A percentile compares a stretch with the other conserved stretches of the same genome.
These are phyloP conservation scores for Falciphora oryzae DNA, from an alignment of 2,329 filamentous ascomycete genomes.

Conservation along the genomic window DNA sequence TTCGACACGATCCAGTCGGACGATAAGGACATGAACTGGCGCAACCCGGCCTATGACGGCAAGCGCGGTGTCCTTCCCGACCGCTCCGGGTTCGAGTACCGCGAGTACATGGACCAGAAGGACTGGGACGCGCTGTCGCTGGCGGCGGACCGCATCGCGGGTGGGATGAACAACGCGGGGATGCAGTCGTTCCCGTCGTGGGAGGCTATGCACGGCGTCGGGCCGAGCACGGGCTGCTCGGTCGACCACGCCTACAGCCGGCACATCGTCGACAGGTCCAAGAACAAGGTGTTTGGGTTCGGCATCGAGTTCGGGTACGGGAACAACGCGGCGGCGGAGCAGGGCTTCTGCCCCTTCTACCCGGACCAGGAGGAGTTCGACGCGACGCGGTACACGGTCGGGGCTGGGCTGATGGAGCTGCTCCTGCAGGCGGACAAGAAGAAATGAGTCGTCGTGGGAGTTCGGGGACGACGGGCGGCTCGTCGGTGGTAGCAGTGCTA, in stretches of 20 bases:
- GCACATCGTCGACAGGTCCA: constrained; percentile 30
- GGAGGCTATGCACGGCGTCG: constrained; percentile 25
- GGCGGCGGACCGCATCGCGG: constrained; percentile 5
- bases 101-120: constrained; percentile 35
- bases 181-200: constrained; percentile 22
- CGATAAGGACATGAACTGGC: constrained; percentile 42
- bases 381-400: constrained; percentile 36
- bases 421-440: constrained; percentile 9
- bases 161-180: constrained; percentile 19
- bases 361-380: constrained; percentile 36
- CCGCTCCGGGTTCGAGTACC: constrained; percentile 25
- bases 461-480: not conserved
- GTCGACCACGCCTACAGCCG: constrained; percentile 41
- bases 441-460: not conserved
- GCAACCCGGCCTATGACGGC: constrained; percentile 45
- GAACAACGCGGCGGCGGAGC: constrained; percentile 18
- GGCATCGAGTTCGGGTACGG: constrained; percentile 43
- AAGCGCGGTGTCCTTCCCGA: constrained; percentile 21
- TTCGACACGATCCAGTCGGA: constrained; percentile 46
- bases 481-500: not conserved
- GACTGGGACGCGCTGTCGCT: constrained; percentile 33
- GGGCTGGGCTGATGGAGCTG: constrained; percentile 43
- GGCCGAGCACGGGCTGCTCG: constrained; percentile 38
- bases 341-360: constrained; percentile 37
- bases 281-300: constrained; percentile 35